phyloP scores from a whole-genome alignment of 2,329 filamentous ascomycete species.

The Gremmenia infestans region DNA sequence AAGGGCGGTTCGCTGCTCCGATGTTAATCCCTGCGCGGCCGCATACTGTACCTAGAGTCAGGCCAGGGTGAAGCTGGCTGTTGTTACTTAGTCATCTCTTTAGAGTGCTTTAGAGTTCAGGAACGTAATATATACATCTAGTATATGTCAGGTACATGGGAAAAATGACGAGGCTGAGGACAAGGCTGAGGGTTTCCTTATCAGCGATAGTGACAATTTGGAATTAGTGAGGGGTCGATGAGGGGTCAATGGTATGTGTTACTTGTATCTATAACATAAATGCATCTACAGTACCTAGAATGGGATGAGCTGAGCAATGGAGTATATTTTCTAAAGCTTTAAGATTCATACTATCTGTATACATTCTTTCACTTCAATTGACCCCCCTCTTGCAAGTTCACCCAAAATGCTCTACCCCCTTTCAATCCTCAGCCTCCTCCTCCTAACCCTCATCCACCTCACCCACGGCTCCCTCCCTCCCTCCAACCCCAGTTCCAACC shows the following conservation, averaged over 20 bases:
- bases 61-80: neutral
- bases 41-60: neutral
- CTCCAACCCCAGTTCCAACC: neutral
- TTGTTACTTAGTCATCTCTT: too few relatives aligned
- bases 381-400: neutral
- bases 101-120: too few relatives aligned
- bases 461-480: slow-evolving; percentile 7
- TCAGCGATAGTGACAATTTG: slow-evolving; percentile 9
- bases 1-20: slow-evolving; percentile 1
- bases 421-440: slow-evolving; percentile 19
- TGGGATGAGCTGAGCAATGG: too few relatives aligned
- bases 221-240: neutral
- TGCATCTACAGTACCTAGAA: too few relatives aligned
- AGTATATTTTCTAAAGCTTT: neutral
- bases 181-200: neutral
- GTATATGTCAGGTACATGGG: neutral
- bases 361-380: neutral
- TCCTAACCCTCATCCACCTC: slow-evolving; percentile 19
- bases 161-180: neutral
- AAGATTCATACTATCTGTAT: too few relatives aligned
- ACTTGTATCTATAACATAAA: neutral
- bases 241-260: neutral
- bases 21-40: neutral
- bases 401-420: slow-evolving; percentile 22
- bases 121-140: too few relatives aligned